phyloP scores from a whole-genome alignment of 192 early-diverging fungal genomes.

The Entomortierella chlamydospora region DNA sequence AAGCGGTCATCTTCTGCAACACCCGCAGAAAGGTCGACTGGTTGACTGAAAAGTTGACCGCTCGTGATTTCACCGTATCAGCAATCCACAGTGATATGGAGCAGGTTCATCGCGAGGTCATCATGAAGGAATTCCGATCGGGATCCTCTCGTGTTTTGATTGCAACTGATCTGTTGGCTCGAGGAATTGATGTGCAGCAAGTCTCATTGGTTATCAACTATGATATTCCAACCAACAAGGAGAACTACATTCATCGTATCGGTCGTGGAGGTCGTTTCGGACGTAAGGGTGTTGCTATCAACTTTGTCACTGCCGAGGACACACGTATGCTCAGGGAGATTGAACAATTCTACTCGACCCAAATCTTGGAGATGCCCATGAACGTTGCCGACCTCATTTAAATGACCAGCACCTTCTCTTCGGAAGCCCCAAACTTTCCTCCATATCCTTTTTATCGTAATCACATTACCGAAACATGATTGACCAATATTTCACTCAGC shows the following conservation, averaged over 20 bases:
- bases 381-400: conserved; percentile 90
- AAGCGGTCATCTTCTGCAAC: conserved; percentile 99
- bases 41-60: conserved; percentile 92
- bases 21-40: conserved; percentile 96
- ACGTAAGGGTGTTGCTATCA: conserved; percentile 99
- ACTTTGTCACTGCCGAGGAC: conserved; percentile 96
- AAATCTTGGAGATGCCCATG: conserved; percentile 98
- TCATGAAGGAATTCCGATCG: conserved; percentile 13
- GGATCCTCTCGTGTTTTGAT: conserved; percentile 10
- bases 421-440: too few species aligned
- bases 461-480: too few species aligned
- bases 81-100: conserved; percentile 10
- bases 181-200: conserved; percentile 88
- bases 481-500: too few species aligned
- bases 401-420: too few species aligned
- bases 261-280: conserved; percentile 99
- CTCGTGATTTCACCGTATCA: background rate
- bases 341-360: conserved; percentile 96
- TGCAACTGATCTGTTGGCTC: background rate
- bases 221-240: conserved; percentile 92
- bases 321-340: conserved; percentile 74
- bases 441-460: too few species aligned
- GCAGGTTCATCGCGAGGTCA: conserved; percentile 10
- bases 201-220: conserved; percentile 92
- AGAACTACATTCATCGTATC: conserved; percentile 99